Conservation (phyloP, 768 basidiomycete genomes). For the Fistulinella prunicolor region DNA sequence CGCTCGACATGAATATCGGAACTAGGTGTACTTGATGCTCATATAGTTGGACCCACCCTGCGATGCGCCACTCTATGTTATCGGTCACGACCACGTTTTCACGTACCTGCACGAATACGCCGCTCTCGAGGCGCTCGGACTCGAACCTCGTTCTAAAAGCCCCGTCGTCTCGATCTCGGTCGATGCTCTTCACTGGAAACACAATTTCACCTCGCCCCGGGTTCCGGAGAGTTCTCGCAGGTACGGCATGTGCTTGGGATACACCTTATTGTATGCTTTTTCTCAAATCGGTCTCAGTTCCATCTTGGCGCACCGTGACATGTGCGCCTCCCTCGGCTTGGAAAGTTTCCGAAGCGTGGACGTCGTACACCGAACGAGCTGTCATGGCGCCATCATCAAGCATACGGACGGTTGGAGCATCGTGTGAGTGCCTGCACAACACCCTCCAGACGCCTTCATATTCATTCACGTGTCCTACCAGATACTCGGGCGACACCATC, state of each 20-base stretch:
- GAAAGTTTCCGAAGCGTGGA: constrained; percentile 62
- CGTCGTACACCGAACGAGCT: constrained; percentile 68
- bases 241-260: no score
- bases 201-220: constrained; percentile 33
- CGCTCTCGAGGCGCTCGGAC: constrained; percentile 69
- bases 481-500: constrained; percentile 90
- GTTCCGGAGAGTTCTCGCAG: neutral
- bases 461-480: constrained; percentile 28
- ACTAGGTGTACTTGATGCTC: neutral
- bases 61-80: constrained; percentile 63
- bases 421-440: constrained; percentile 28
- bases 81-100: constrained; percentile 55
- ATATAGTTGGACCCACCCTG: constrained; percentile 63
- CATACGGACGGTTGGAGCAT: constrained; percentile 57
- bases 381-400: constrained; percentile 68
- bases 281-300: constrained; percentile 43
- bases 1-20: neutral
- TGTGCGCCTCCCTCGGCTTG: constrained; percentile 57
- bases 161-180: constrained; percentile 56
- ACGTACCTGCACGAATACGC: constrained; percentile 71
- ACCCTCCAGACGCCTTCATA: neutral
- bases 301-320: constrained; percentile 35
- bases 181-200: constrained; percentile 52
- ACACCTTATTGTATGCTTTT: no score
- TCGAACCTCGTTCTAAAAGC: constrained; percentile 45